Percentiles rank a stretch among this genome's conserved stretches.
Evolutionary conservation across 2,329 filamentous ascomycete genomes (phyloP).

Genomic region (Talaromyces marneffei): DNA sequence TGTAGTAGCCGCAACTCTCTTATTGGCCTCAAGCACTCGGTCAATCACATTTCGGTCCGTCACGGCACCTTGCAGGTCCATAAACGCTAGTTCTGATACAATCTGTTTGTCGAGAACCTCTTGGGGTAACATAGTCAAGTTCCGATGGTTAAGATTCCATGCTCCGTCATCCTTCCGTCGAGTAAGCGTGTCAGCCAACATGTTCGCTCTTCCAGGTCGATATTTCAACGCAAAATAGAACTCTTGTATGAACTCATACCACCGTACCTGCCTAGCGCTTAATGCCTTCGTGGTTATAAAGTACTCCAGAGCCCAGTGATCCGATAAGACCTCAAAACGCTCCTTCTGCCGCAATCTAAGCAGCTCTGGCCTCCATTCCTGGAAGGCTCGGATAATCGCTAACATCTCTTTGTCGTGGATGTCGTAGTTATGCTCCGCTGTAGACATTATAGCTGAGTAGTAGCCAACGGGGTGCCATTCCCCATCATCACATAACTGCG

Average conservation of each 20-base stretch:
- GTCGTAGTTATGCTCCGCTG: background rate
- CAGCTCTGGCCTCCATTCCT: background rate
- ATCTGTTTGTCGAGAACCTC: background rate
- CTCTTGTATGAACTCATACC: background rate
- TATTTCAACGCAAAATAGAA: background rate
- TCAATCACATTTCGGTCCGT: background rate
- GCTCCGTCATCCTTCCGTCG: background rate
- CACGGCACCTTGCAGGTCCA: background rate
- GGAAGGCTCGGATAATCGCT: background rate
- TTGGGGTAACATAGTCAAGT: background rate
- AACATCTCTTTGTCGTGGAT: background rate
- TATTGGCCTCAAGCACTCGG: background rate
- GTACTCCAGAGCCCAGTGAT: background rate
- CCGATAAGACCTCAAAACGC: background rate
- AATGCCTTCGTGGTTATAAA: background rate
- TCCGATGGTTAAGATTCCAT: background rate
- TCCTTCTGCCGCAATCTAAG: background rate
- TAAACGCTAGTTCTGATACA: background rate
- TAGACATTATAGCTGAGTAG: background rate
- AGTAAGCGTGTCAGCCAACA: background rate
- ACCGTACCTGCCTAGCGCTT: background rate
- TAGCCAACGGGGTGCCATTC: background rate
- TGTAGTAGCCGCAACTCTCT: background rate
- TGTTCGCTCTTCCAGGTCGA: background rate
- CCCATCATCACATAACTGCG: background rate